Evolutionary conservation across 129 eudicot genomes (phyloP).

Genomic region (Rutidosis leptorrhynchoides): DNA sequence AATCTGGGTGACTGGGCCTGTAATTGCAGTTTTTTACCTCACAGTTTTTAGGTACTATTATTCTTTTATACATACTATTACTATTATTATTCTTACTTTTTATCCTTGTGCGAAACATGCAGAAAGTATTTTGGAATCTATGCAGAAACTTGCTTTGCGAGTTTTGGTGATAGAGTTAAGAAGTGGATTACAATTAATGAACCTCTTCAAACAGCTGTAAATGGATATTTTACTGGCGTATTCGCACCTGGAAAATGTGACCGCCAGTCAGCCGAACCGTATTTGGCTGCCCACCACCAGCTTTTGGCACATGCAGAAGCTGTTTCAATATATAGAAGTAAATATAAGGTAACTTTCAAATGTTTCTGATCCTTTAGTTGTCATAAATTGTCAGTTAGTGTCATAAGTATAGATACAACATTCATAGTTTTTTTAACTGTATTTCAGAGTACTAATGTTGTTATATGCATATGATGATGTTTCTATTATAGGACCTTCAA

Average conservation of each 20-base stretch:
- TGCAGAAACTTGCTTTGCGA: constrained; percentile 77
- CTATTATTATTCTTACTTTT: not conserved
- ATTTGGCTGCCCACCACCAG: constrained; percentile 77
- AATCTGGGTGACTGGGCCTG: not conserved
- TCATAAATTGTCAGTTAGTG: not conserved
- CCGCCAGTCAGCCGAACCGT: constrained; percentile 49
- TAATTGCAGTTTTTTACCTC: constrained; percentile 2
- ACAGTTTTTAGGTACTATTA: not conserved
- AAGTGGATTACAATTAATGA: constrained; percentile 77
- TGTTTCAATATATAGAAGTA: constrained; percentile 62
- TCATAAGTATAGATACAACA: not conserved
- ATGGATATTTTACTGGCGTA: constrained; percentile 63
- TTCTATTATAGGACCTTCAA: constrained; percentile 45
- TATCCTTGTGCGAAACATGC: constrained; percentile 33
- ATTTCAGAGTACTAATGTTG: not conserved
- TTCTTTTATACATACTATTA: not conserved
- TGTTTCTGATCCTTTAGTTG: not conserved
- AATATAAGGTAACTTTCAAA: constrained; percentile 45
- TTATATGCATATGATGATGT: constrained; percentile 10
- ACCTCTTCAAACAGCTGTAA: constrained; percentile 78
- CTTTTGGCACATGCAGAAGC: constrained; percentile 83
- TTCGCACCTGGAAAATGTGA: constrained; percentile 76
- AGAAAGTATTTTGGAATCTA: constrained; percentile 69
- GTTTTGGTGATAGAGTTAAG: constrained; percentile 79
- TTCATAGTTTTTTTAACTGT: not conserved